Conservation (phyloP, 169 alveolate species). For the Theileria annulata region DNA sequence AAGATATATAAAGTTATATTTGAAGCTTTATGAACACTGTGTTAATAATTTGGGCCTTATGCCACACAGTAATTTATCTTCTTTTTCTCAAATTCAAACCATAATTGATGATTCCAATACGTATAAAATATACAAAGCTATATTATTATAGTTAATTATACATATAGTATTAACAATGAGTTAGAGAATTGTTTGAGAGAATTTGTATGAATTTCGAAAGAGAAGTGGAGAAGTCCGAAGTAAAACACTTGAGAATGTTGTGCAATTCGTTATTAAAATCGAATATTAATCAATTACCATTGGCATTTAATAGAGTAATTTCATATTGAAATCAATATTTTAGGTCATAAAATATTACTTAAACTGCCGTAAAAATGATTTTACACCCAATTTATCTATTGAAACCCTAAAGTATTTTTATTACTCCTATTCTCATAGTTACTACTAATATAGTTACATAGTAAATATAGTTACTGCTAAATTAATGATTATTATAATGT, state of each 20-base stretch:
- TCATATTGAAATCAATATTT: neutral
- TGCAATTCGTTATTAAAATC: conserved; percentile 34
- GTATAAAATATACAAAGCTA: neutral
- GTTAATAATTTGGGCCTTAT: conserved; percentile 47
- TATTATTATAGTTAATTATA: neutral
- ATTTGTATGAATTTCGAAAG: conserved; percentile 63
- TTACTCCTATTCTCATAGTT: neutral
- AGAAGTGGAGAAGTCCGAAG: conserved; percentile 9
- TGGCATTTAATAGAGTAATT: conserved; percentile 11
- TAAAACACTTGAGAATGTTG: conserved; percentile 35
- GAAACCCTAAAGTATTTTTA: conserved; percentile 26
- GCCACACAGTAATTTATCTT: conserved; percentile 52
- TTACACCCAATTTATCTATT: conserved; percentile 18
- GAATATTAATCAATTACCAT: conserved; percentile 14
- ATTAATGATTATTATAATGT: too few relatives aligned
- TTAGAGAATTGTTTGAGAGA: conserved; percentile 42
- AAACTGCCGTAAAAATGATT: conserved; percentile 5
- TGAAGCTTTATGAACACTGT: conserved; percentile 32
- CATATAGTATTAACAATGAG: neutral
- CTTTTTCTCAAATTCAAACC: conserved; percentile 44
- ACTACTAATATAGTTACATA: too few relatives aligned
- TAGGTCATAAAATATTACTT: conserved; percentile 15
- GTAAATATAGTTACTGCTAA: neutral
- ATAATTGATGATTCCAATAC: conserved; percentile 38
- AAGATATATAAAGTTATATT: conserved; percentile 27